Base-by-base conservation (phyloP, 1,284 basidiomycete genomes). In the Ganoderma multipileum region DNA sequence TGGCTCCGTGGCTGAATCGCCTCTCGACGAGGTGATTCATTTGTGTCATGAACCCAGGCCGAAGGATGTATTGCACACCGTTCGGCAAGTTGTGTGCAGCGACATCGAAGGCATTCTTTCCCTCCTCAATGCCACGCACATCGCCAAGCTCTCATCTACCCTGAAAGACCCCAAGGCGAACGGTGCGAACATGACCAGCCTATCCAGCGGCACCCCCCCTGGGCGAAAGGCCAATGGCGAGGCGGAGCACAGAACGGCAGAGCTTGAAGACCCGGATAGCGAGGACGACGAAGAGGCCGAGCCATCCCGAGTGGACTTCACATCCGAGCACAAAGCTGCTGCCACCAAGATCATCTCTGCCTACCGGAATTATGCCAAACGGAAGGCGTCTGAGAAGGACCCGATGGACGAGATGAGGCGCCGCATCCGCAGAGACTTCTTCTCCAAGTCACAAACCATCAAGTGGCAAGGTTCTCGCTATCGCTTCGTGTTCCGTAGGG, bases 401-500 rank as follows among this genome's bases (percentile, higher is more conserved):
- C 30, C 55, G 2, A 6, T 66, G 52, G 54, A 61, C 12, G 68
- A 67, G 57, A 64, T 61, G 61, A 38, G 54, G 42, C 67, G 50
- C 2, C 65, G 67, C 38, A 47, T 61, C 28, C 61, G 61, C 39
- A n/a, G 16, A 9, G 71, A 71, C 2, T 88, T 80, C 69, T 64
- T 81, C 30, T 69, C 75, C 42, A 76, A 78, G 30, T 77, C 79
- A 1, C 68, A 67, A 16, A 70, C 69, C 9, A 79, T 80, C 14
- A 68, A 74, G 6, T 83, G 83, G 82, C 63, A 75, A 4, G 61
- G 61, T 18, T 73, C 68, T 11, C 68, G 61, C 14, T 87, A 89
- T 69, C 81, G 82, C 28, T 66, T 77, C 0, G 75, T 86, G n/a
- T 86, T 84, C 74, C 79, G 87, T 0, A 84, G 86, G 3, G 82